Conservation (phyloP, 1,284 basidiomycete species). For the Ceratobasidium sp. region DNA sequence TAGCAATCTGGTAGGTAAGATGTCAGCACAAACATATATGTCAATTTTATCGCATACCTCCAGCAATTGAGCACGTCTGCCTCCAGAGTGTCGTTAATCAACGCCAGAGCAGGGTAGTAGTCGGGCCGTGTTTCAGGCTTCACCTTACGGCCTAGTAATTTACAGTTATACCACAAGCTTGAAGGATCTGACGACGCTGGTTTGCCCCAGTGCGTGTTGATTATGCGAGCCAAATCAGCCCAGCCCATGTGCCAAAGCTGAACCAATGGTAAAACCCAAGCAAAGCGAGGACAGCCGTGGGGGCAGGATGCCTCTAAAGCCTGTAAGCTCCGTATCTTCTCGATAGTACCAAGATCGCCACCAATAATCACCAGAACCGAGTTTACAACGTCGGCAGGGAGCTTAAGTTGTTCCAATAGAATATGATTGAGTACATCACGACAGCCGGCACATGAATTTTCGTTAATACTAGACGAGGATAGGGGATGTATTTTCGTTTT, state of each 20-base stretch:
- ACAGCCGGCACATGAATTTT: constrained; percentile 3
- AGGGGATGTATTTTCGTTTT: background rate
- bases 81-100: background rate
- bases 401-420: constrained; percentile 36
- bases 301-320: constrained; percentile 33
- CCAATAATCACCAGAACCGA: constrained; percentile 45
- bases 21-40: too few relatives aligned
- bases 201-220: constrained; percentile 54
- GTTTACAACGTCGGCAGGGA: constrained; percentile 33
- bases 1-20: background rate
- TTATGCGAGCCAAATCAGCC: constrained; percentile 56
- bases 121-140: background rate
- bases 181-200: background rate
- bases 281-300: constrained; percentile 49
- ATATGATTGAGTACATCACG: constrained; percentile 18
- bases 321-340: constrained; percentile 48
- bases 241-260: constrained; percentile 58
- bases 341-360: constrained; percentile 48
- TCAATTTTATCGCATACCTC: background rate
- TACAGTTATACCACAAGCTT: background rate
- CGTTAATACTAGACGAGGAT: background rate
- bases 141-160: background rate
- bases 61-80: constrained; percentile 10
- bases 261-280: constrained; percentile 55
- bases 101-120: background rate